Evolutionary conservation across 768 basidiomycete genomes (phyloP), one percentile per base, ranked within the genome.

Genomic region (Leccinum longicurvipes): DNA sequence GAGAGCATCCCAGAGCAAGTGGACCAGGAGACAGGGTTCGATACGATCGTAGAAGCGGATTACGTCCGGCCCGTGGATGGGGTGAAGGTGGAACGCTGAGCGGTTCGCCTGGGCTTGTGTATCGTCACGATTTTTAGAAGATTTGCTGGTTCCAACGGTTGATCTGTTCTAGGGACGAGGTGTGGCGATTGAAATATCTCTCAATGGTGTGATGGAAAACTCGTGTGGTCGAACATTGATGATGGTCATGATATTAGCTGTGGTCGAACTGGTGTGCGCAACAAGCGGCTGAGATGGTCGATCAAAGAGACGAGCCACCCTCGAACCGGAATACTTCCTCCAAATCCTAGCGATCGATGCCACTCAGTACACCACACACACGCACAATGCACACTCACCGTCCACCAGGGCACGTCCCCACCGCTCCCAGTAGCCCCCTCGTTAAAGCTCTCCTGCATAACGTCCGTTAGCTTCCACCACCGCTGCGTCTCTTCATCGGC

Each of bases 401-500:
- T 76, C 85, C 84, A 84, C 90, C 89, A 91, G 55, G 88, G 85
- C 12, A 84, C 72, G 4, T 80, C 82, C 23, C 77, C 77, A 11
- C 82, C 87, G 57, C 87, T 89, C 15, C 89, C 88, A 6, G 74
- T 76, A 4, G 89, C 88, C 36, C 81, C 87, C 3, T 81, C 76
- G n/a, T 84, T 76, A 42, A 91, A 82, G 63, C 83, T 87, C 69
- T 86, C 82, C 70, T 92, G 90, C 88, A 91, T 88, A 4, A 64
- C 74, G 67, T 90, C 89, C 0, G 87, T 91, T 44, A 89, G 67
- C 61, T 76, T 72, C 89, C 90, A 91, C 89, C 89, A 91, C 56
- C 79, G 67, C 67, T 78, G 79, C n/a, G 88, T 91, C 64, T 85
- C 83, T 15, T 80, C 75, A 65, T 89, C 86, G 17, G 81, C 80